These are phyloP conservation scores for Leishmania guyanensis DNA, from an alignment of 208 protist species.

Conservation along the genomic window DNA sequence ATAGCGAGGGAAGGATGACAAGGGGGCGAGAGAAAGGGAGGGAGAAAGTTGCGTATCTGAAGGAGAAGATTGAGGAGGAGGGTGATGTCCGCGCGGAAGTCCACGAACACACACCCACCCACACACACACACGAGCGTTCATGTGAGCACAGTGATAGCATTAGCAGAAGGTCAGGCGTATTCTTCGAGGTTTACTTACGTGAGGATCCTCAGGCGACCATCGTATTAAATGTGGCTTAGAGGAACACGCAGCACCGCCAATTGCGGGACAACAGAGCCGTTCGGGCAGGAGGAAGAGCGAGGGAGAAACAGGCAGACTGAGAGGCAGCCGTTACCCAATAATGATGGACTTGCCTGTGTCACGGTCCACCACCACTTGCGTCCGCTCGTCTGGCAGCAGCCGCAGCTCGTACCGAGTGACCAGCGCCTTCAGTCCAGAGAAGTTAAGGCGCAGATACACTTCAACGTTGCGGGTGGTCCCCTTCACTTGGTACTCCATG, in stretches of 20 bases:
- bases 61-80: neutral
- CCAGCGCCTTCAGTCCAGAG: constrained; percentile 50
- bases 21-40: neutral
- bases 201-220: neutral
- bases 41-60: neutral
- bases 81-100: neutral
- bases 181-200: neutral
- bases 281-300: neutral
- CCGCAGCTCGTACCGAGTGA: constrained; percentile 64
- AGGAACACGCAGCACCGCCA: neutral
- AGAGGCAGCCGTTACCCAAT: constrained; percentile 27
- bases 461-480: constrained; percentile 51
- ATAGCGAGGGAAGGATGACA: neutral
- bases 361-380: constrained; percentile 62
- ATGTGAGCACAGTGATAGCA: neutral
- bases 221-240: neutral
- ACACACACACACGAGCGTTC: neutral
- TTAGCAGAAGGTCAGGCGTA: neutral
- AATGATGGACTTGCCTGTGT: constrained; percentile 57
- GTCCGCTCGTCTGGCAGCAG: constrained; percentile 56
- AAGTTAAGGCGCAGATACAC: constrained; percentile 72
- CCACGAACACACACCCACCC: neutral
- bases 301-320: no score
- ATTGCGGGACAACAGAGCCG: neutral
- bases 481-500: constrained; percentile 62